A percentile compares a stretch with the other conserved stretches of the same genome.
Evolutionary conservation across 495 filamentous ascomycete genomes (phyloP).

Genomic region (Penicillium bialowiezense): DNA sequence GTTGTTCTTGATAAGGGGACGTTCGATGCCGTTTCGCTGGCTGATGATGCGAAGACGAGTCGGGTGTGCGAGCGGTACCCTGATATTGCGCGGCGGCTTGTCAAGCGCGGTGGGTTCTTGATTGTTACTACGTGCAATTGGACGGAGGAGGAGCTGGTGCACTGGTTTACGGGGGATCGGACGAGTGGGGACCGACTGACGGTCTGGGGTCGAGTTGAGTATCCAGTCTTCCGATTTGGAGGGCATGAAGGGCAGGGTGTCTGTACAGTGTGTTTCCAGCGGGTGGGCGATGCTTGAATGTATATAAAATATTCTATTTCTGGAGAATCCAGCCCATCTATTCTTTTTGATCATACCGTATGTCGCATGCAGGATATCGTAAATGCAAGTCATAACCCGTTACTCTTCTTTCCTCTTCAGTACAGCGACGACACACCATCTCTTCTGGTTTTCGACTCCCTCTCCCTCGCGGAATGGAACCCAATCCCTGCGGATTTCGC

Average conservation of each 20-base stretch:
- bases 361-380: background rate
- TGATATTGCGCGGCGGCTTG: constrained; percentile 57
- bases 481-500: constrained; percentile 64
- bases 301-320: too few species aligned
- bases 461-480: constrained; percentile 51
- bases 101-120: constrained; percentile 69
- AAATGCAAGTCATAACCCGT: constrained; percentile 1
- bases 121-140: constrained; percentile 96
- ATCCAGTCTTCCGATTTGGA: constrained; percentile 82
- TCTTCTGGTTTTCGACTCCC: constrained; percentile 62
- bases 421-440: constrained; percentile 75
- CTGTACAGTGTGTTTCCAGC: constrained; percentile 71
- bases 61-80: constrained; percentile 73
- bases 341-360: background rate
- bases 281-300: constrained; percentile 16
- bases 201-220: constrained; percentile 66
- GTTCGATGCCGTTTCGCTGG: constrained; percentile 87
- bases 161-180: constrained; percentile 61
- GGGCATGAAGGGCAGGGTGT: constrained; percentile 83
- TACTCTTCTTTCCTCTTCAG: constrained; percentile 41
- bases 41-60: constrained; percentile 48
- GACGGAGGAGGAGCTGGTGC: constrained; percentile 82
- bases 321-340: too few species aligned
- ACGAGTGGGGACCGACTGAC: constrained; percentile 39
- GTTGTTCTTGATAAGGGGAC: constrained; percentile 95